Percentiles rank a stretch among this genome's conserved stretches.
Conservation (phyloP, 169 alveolate species). For the Ichthyophthirius multifiliis region DNA sequence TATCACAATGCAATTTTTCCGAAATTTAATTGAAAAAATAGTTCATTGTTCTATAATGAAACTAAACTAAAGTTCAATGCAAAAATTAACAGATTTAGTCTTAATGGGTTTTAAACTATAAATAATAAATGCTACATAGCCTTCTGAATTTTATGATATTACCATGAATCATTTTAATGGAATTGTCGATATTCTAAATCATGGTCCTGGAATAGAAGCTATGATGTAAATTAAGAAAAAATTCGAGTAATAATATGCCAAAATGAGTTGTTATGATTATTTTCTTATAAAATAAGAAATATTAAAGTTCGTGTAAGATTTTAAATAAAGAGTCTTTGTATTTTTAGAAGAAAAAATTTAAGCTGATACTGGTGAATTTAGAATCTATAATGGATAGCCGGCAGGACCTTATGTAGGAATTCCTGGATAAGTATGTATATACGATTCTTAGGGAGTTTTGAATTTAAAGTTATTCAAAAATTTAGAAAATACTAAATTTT, state of each 20-base stretch:
- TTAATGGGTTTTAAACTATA: slow-evolving; percentile 44
- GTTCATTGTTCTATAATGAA: slow-evolving; percentile 85
- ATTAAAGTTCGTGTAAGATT: slow-evolving; percentile 63
- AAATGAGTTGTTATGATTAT: slow-evolving; percentile 60
- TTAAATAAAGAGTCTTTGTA: slow-evolving; percentile 67
- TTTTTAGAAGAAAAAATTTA: slow-evolving; percentile 71
- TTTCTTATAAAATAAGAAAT: slow-evolving; percentile 47
- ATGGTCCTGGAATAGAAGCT: slow-evolving; percentile 39
- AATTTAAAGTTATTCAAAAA: neutral
- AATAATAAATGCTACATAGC: slow-evolving; percentile 49
- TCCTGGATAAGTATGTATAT: neutral
- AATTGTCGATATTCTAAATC: slow-evolving; percentile 39
- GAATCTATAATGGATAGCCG: neutral
- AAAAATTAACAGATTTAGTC: slow-evolving; percentile 77
- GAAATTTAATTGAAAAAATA: slow-evolving; percentile 56
- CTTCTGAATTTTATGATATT: slow-evolving; percentile 74
- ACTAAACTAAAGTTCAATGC: slow-evolving; percentile 68
- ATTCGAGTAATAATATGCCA: slow-evolving; percentile 43
- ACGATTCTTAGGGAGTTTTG: neutral
- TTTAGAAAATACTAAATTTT: neutral
- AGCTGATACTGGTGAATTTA: slow-evolving; percentile 40
- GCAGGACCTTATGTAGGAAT: neutral
- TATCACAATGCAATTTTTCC: slow-evolving; percentile 47
- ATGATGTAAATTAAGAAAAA: slow-evolving; percentile 23
- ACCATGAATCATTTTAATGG: slow-evolving; percentile 62